Evolutionary conservation across 2,329 filamentous ascomycete species (phyloP).

Genomic region (Phialocephala subalpina): DNA sequence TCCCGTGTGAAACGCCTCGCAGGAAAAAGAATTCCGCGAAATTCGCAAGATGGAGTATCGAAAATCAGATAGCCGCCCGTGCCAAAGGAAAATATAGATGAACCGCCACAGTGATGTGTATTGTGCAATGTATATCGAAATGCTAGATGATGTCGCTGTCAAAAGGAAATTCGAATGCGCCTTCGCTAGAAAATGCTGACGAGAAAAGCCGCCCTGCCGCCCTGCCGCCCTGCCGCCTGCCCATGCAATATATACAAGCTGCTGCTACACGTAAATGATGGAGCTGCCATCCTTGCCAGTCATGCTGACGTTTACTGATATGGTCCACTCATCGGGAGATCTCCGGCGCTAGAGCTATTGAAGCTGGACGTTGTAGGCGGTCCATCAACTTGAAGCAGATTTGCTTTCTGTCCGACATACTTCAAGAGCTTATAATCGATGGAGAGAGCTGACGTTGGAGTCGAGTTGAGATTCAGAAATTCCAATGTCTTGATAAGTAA

Average conservation of each 20-base stretch:
- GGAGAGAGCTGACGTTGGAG: constrained; percentile 77
- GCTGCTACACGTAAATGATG: constrained; percentile 29
- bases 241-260: constrained; percentile 37
- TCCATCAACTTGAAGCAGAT: constrained; percentile 27
- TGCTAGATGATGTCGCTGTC: constrained; percentile 6
- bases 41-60: constrained; percentile 11
- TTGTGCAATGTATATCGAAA: constrained; percentile 22
- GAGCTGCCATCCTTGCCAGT: constrained; percentile 12
- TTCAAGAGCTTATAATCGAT: constrained; percentile 79
- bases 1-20: constrained; percentile 1
- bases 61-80: constrained; percentile 12
- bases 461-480: constrained; percentile 75
- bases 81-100: not conserved
- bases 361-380: constrained; percentile 29
- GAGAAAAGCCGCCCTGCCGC: constrained; percentile 29
- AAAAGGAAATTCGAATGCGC: constrained; percentile 22
- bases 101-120: constrained; percentile 9
- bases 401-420: constrained; percentile 32
- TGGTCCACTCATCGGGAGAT: constrained; percentile 27
- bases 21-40: not conserved
- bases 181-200: constrained; percentile 36
- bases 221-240: constrained; percentile 30
- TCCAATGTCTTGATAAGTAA: constrained; percentile 78
- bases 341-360: constrained; percentile 30
- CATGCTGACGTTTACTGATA: constrained; percentile 11